Evolutionary conservation across 1,284 basidiomycete species (phyloP), one percentile per base, ranked within the genome.

Genomic region (Austropuccinia psidii): DNA sequence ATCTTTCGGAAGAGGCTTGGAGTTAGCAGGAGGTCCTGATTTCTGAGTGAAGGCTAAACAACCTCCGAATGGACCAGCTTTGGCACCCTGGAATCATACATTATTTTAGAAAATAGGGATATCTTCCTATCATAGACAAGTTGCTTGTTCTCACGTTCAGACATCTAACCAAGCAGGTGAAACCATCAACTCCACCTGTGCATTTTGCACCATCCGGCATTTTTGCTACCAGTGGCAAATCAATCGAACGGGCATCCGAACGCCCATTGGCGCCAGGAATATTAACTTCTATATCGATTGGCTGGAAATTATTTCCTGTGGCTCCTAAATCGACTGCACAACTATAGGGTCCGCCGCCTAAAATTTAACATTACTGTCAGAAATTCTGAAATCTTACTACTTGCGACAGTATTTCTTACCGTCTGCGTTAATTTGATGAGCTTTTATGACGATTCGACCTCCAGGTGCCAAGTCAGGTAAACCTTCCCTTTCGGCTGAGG

Each of bases 391-490:
- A 13, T 24, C 19, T 52, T 24, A 15, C 11, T n/a, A 52, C 8
- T 24, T 52, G 19, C 9, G 49, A 24, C 11, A 13, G 41, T 13
- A 27, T 15, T 3, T 6, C 70, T 33, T 49, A 74, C 72, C 72
- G 41, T 74, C 72, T n/a, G 52, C 72, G 19, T 74, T 74, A 24
- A 74, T 64, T 65, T 74, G 72, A 57, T 74, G 72, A 17, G 61
- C 39, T 6, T 49, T 64, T 15, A 74, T 66, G 1, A 27, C 45
- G 33, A 74, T 74, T 6, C 52, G 35, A 31, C 72, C 72, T 11
- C 55, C 61, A 19, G 61, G 50, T 49, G 33, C 39, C 9, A 74
- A 29, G 24, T 74, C 62, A 17, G 72, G 72, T 9, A 74, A 24
- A n/a, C 72, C 72, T 45, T 62, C 62, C 39, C 15, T 52, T 43